These are phyloP conservation scores for Rhizophora mangle DNA, from an alignment of 345 rosid species.

Conservation along the genomic window DNA sequence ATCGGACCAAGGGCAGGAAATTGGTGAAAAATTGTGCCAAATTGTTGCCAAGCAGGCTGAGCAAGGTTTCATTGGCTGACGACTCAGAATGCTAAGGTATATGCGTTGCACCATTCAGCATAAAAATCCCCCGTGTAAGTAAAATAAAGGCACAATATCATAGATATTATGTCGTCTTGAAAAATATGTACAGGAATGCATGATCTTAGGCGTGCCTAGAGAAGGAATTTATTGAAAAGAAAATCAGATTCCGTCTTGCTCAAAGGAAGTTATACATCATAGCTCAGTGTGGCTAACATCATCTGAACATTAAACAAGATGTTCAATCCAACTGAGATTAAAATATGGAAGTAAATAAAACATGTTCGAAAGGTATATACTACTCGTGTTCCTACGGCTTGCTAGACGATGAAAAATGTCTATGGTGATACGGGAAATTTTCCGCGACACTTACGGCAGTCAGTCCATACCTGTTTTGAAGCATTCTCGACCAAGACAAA, in stretches of 20 bases:
- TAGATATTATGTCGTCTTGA: neutral
- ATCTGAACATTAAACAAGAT: neutral
- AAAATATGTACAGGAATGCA: neutral
- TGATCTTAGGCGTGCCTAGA: neutral
- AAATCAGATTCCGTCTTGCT: no score
- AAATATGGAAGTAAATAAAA: neutral
- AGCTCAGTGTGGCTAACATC: no score
- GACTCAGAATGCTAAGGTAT: constrained; percentile 20
- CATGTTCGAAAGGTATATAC: neutral
- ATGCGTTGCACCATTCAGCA: neutral
- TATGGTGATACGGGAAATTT: no score
- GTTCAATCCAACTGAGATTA: neutral
- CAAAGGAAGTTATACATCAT: no score
- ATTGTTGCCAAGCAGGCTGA: constrained; percentile 43
- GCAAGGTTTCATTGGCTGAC: constrained; percentile 52
- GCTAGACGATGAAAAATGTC: no score
- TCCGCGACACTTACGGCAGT: no score
- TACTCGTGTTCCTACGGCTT: neutral
- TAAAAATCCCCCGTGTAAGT: neutral
- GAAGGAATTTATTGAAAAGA: neutral
- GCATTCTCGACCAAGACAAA: no score
- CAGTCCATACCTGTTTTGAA: no score
- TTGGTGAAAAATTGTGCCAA: constrained; percentile 11
- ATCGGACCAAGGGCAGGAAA: constrained; percentile 29
- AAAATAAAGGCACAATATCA: no score